Conservation (phyloP, 2,329 filamentous ascomycete species). For the Ilyonectria robusta region DNA sequence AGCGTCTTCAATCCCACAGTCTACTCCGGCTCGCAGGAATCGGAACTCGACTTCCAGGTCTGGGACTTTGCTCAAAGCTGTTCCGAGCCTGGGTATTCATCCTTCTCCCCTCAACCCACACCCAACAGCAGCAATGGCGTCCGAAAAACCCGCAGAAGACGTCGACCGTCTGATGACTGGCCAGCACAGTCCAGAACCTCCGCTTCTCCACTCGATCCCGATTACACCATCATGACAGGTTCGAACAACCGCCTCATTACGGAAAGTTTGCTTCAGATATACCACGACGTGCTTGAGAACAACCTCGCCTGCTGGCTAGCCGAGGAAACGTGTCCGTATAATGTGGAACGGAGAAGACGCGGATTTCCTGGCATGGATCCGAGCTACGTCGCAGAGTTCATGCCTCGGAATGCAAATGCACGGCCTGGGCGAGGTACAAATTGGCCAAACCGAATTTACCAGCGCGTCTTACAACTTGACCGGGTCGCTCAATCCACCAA, state of each 20-base stretch:
- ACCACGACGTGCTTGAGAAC: slow-evolving; percentile 68
- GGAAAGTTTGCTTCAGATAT: slow-evolving; percentile 61
- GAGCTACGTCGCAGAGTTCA: neutral
- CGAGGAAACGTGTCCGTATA: slow-evolving; percentile 65
- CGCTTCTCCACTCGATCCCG: slow-evolving; percentile 26
- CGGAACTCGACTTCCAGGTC: slow-evolving; percentile 28
- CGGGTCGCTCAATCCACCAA: slow-evolving; percentile 55
- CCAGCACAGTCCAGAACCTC: slow-evolving; percentile 26
- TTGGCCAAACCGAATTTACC: slow-evolving; percentile 64
- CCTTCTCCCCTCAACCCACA: slow-evolving; percentile 16
- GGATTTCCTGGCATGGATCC: neutral
- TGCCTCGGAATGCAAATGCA: slow-evolving; percentile 31
- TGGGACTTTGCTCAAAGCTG: slow-evolving; percentile 28
- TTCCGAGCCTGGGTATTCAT: slow-evolving; percentile 6
- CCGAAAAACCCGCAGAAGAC: slow-evolving; percentile 1
- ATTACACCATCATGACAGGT: slow-evolving; percentile 43
- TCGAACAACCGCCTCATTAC: slow-evolving; percentile 57
- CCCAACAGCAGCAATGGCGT: neutral
- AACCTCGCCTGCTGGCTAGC: slow-evolving; percentile 67
- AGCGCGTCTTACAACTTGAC: slow-evolving; percentile 63
- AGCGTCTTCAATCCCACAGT: slow-evolving; percentile 23
- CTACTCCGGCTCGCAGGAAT: slow-evolving; percentile 28
- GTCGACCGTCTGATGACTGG: slow-evolving; percentile 19
- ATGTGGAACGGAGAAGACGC: slow-evolving; percentile 41
- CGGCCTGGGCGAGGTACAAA: slow-evolving; percentile 55